Evolutionary conservation across 257 asterid genomes (phyloP).

Genomic region (Solanum sitiens): DNA sequence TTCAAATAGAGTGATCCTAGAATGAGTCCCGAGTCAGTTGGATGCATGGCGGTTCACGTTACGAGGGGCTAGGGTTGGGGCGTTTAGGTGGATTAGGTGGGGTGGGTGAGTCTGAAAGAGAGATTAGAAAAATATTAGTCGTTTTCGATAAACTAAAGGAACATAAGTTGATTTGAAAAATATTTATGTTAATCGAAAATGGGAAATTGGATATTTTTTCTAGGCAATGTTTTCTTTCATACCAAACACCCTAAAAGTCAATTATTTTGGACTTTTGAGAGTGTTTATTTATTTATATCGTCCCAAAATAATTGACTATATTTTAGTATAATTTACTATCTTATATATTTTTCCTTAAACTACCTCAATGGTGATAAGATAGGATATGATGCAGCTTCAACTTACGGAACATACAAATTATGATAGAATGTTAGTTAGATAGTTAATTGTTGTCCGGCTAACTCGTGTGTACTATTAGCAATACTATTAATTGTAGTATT

Average conservation of each 20-base stretch:
- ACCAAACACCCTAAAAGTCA: neutral
- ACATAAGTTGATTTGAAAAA: too few species aligned
- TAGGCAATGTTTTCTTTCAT: neutral
- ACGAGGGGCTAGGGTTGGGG: neutral
- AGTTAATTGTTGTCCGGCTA: neutral
- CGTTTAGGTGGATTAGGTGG: neutral
- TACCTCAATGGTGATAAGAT: neutral
- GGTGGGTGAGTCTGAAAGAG: neutral
- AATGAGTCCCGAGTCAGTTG: neutral
- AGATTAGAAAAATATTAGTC: neutral
- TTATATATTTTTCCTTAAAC: neutral
- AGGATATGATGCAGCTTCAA: too few species aligned
- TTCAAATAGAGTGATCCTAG: neutral
- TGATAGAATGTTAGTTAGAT: too few species aligned
- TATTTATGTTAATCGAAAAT: neutral
- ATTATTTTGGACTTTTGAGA: neutral
- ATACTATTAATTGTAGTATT: neutral
- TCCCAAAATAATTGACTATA: neutral
- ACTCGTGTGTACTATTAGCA: neutral
- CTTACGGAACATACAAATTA: too few species aligned
- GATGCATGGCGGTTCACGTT: neutral
- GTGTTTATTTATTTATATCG: too few species aligned
- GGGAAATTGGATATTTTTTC: too few species aligned
- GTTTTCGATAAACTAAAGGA: too few species aligned
- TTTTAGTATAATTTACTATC: too few species aligned